Percentiles rank a stretch among this genome's conserved stretches.
Conservation (phyloP, 306 rosid genomes). For the Canavalia ensiformis region DNA sequence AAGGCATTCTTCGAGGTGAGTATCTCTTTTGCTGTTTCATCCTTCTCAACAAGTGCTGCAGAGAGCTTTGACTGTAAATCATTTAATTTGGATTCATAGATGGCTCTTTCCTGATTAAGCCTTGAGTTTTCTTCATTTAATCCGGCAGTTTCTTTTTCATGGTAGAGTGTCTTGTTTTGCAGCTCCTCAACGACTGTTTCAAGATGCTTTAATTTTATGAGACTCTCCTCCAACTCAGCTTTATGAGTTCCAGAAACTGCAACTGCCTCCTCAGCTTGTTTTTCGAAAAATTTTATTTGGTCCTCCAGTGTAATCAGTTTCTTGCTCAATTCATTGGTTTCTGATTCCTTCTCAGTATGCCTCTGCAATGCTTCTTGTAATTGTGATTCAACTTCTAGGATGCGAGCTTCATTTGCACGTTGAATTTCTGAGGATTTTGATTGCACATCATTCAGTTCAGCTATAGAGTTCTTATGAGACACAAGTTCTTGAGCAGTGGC, state of each 20-base stretch:
- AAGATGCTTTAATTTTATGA: slow-evolving; percentile 67
- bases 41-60: slow-evolving; percentile 64
- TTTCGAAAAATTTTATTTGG: slow-evolving; percentile 64
- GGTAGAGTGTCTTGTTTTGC: slow-evolving; percentile 63
- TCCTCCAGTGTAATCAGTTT: slow-evolving; percentile 62
- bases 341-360: slow-evolving; percentile 71
- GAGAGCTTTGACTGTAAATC: slow-evolving; percentile 67
- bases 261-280: slow-evolving; percentile 62
- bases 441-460: slow-evolving; percentile 72
- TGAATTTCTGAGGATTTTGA: slow-evolving; percentile 76
- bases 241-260: slow-evolving; percentile 56
- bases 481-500: slow-evolving; percentile 62
- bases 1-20: slow-evolving; percentile 56
- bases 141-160: slow-evolving; percentile 68
- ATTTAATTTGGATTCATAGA: slow-evolving; percentile 63
- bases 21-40: slow-evolving; percentile 64
- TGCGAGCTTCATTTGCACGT: slow-evolving; percentile 57
- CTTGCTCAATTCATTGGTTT: slow-evolving; percentile 78
- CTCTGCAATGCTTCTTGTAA: slow-evolving; percentile 69
- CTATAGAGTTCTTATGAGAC: slow-evolving; percentile 70
- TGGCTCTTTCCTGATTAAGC: slow-evolving; percentile 69
- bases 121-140: slow-evolving; percentile 67
- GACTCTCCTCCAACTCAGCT: slow-evolving; percentile 68
- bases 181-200: slow-evolving; percentile 72
- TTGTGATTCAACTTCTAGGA: slow-evolving; percentile 65